Evolutionary conservation across 2,329 filamentous ascomycete species (phyloP), one percentile per base, ranked within the genome.

Genomic region (Calonectria henricotiae): DNA sequence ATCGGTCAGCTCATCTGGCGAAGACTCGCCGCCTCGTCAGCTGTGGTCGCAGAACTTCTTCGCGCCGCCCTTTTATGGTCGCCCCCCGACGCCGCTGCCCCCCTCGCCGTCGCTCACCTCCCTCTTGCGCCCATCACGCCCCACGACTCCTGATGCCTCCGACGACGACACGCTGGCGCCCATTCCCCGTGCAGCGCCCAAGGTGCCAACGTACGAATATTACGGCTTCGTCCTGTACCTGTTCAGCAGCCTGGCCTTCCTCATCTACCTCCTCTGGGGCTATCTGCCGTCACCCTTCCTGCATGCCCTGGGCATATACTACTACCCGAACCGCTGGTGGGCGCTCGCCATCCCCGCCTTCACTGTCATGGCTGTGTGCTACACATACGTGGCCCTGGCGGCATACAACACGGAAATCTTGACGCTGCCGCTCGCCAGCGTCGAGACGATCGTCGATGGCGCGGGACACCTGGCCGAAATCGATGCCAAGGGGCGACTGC

Each of bases 151-250:
- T 15, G 95, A 98, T 79, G 94, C 92, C 44, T 97, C 94, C 0
- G 95, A 97, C 83, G 93, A 95, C 75, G 96, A 98, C 76, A 89
- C 93, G 43, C 90, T 98, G 17, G 94, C 94, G 5, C 93, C 95
- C 58, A 90, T 98, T 20, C 94, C 95, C 6, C 92, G 94, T 67
- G 95, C 95, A 1, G 92, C 92, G 65, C 96, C 96, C 1, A 95
- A 96, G 80, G 95, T 99, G 2, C 96, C 96, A n/a, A 99, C 96
- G 0, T 98, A 99, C 85, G 96, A 99, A 81, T 99, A 98, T 89
- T 98, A 98, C 82, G 96, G 96, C 80, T 99, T 99, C 84, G 96
- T 97, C 65, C 89, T 99, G 61, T 98, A 99, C 85, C 89, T 99
- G 44, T 94, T 96, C 79, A 95, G 93, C 72, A 94, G 92, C 25